A percentile compares a stretch with the other conserved stretches of the same genome.
Conservation (phyloP, 169 alveolate species). For the Cryptosporidium sp. region DNA sequence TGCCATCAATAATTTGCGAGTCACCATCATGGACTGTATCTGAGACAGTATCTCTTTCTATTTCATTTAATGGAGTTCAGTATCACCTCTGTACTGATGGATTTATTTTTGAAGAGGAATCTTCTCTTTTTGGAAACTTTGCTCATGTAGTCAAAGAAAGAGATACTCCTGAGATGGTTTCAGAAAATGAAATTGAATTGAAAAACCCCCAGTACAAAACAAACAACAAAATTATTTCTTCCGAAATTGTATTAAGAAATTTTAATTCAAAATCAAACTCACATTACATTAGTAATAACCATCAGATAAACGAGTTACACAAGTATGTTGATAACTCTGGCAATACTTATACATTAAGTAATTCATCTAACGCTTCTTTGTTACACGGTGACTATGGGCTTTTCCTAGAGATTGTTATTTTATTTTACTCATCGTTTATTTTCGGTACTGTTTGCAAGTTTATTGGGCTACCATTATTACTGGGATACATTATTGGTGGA, state of each 20-base stretch:
- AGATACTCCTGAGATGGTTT: constrained; percentile 46
- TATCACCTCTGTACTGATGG: constrained; percentile 43
- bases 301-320: constrained; percentile 7
- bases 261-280: not conserved
- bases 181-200: constrained; percentile 10
- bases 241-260: constrained; percentile 13
- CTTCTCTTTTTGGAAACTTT: constrained; percentile 70
- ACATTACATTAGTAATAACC: not conserved
- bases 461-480: constrained; percentile 58
- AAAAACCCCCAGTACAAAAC: not conserved
- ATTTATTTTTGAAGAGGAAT: constrained; percentile 50
- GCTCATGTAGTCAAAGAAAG: constrained; percentile 75
- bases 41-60: constrained; percentile 61
- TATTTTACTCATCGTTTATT: constrained; percentile 60
- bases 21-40: constrained; percentile 73
- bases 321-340: constrained; percentile 50
- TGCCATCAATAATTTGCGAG: constrained; percentile 68
- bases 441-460: constrained; percentile 60
- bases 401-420: constrained; percentile 52
- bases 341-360: constrained; percentile 51
- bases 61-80: constrained; percentile 73
- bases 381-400: constrained; percentile 72
- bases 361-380: constrained; percentile 54
- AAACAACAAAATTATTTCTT: not conserved
- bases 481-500: constrained; percentile 73